Conservation (phyloP, 805 yeast species). For the Kuraishia floccosa region DNA sequence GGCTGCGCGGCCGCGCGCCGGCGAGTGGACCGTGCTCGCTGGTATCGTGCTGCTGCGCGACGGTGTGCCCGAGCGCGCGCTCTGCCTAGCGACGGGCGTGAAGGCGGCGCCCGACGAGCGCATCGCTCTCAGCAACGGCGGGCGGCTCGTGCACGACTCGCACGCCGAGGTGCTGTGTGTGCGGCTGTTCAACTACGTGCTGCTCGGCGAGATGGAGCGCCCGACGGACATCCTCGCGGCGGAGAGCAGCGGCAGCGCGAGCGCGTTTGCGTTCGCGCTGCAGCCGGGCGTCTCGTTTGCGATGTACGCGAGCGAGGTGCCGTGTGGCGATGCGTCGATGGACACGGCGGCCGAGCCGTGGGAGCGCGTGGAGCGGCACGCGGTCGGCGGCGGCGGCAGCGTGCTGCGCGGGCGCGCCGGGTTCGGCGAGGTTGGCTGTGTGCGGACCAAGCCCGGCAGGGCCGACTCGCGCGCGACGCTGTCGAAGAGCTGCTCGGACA, state of each 20-base stretch:
- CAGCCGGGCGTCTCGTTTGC: slow-evolving; percentile 33
- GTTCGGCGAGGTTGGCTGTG: slow-evolving; percentile 45
- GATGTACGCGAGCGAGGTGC: slow-evolving; percentile 61
- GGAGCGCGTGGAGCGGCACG: neutral
- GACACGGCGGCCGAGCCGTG: slow-evolving; percentile 16
- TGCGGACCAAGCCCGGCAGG: slow-evolving; percentile 91
- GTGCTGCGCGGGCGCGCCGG: slow-evolving; percentile 54
- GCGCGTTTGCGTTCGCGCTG: slow-evolving; percentile 15
- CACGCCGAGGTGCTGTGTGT: slow-evolving; percentile 83
- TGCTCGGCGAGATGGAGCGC: slow-evolving; percentile 30
- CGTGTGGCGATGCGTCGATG: slow-evolving; percentile 89
- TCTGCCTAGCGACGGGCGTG: slow-evolving; percentile 70
- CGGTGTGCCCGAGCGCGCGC: too few relatives aligned
- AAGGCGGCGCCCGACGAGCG: slow-evolving; percentile 55
- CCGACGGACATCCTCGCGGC: slow-evolving; percentile 6
- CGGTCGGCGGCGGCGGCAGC: slow-evolving; percentile 4
- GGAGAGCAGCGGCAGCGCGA: slow-evolving; percentile 1
- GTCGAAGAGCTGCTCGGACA: slow-evolving; percentile 88
- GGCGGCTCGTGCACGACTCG: slow-evolving; percentile 68
- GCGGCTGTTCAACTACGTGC: slow-evolving; percentile 53
- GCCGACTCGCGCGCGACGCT: slow-evolving; percentile 59
- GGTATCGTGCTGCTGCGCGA: too few relatives aligned
- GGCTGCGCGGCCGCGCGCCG: slow-evolving; percentile 10
- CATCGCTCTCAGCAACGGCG: slow-evolving; percentile 31
- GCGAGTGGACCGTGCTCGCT: slow-evolving; percentile 81